These are phyloP conservation scores for Ascochyta clinopodiicola DNA, from an alignment of 2,329 filamentous ascomycete species.

Conservation along the genomic window DNA sequence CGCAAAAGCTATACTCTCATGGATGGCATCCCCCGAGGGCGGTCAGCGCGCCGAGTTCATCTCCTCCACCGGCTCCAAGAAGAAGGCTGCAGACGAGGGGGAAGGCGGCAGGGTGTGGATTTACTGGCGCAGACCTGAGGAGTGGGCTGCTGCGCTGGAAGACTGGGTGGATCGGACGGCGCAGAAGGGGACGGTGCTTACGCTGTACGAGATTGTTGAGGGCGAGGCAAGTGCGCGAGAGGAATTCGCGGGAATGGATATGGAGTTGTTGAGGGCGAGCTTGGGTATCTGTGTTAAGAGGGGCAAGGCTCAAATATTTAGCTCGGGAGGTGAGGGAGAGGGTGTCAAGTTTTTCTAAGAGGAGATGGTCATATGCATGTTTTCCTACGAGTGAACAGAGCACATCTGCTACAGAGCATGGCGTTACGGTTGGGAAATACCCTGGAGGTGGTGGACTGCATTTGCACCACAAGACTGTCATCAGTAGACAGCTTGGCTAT, in stretches of 20 bases:
- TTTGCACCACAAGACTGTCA: neutral
- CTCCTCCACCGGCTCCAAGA: slow-evolving; percentile 18
- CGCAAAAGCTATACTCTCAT: slow-evolving; percentile 61
- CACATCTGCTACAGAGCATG: slow-evolving; percentile 4
- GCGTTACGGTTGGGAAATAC: slow-evolving; percentile 16
- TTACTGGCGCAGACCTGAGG: slow-evolving; percentile 85
- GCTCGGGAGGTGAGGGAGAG: slow-evolving; percentile 66
- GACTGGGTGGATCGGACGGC: slow-evolving; percentile 84
- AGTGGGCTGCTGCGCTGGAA: slow-evolving; percentile 84
- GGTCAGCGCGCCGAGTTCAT: slow-evolving; percentile 72
- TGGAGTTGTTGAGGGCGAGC: slow-evolving; percentile 78
- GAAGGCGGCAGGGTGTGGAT: slow-evolving; percentile 64
- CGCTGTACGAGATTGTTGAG: slow-evolving; percentile 87
- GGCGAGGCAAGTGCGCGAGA: slow-evolving; percentile 75
- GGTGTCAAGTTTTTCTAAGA: slow-evolving; percentile 93
- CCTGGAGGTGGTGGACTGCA: neutral
- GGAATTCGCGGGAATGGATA: slow-evolving; percentile 89
- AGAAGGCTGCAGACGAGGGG: slow-evolving; percentile 33
- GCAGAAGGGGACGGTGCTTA: slow-evolving; percentile 87
- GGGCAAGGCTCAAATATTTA: slow-evolving; percentile 93
- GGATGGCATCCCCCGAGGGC: slow-evolving; percentile 61
- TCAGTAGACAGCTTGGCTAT: neutral
- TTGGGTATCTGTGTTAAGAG: slow-evolving; percentile 84
- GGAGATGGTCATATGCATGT: neutral
- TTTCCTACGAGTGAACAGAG: no score